phyloP scores from a whole-genome alignment of 148 eudicot species.

The Spergularia bocconei region DNA sequence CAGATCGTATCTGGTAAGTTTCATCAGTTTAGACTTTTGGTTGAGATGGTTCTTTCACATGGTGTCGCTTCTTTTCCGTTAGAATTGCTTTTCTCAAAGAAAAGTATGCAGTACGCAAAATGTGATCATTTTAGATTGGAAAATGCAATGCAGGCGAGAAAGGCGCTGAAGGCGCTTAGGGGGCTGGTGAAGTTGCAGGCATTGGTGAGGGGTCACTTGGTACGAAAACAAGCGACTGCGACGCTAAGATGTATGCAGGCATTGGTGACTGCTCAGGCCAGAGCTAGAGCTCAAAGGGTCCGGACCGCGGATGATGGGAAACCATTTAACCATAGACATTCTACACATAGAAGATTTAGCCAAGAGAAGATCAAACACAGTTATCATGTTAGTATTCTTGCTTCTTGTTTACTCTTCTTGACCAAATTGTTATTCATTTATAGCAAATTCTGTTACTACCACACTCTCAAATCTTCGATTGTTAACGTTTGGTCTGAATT shows the following conservation, averaged over 20 bases:
- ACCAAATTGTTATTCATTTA: background rate
- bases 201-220: conserved; percentile 83
- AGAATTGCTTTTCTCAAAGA: too few species aligned
- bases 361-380: conserved; percentile 45
- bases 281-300: conserved; percentile 80
- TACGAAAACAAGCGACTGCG: conserved; percentile 78
- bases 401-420: background rate
- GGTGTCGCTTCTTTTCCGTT: background rate
- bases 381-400: conserved; percentile 44
- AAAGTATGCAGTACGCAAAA: background rate
- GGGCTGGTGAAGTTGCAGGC: conserved; percentile 96
- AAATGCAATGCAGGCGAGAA: conserved; percentile 59
- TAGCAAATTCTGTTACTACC: background rate
- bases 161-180: conserved; percentile 75
- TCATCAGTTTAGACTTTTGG: background rate
- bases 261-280: conserved; percentile 66
- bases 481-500: too few species aligned
- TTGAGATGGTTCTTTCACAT: background rate
- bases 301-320: conserved; percentile 45
- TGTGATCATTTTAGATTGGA: background rate
- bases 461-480: too few species aligned
- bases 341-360: conserved; percentile 38
- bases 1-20: conserved; percentile 65
- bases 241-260: conserved; percentile 95
- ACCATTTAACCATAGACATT: conserved; percentile 34